Conservation (phyloP, 768 basidiomycete species). For the Amanita brunnescens region DNA sequence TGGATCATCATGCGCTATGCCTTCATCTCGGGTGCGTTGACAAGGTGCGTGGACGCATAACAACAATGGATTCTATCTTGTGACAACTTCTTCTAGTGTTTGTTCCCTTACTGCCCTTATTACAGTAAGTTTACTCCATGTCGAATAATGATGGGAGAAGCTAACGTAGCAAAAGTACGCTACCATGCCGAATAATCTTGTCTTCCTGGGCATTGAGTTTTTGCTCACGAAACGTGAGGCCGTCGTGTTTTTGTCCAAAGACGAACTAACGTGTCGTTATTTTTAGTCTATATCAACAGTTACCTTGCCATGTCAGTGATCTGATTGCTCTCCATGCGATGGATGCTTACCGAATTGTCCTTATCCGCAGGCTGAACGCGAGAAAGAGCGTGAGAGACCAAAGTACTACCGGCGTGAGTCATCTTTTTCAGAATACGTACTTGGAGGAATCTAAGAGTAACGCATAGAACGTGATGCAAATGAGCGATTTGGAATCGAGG, state of each 20-base stretch:
- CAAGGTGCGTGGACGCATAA: constrained; percentile 6
- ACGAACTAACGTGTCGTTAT: background rate
- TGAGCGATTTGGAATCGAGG: background rate
- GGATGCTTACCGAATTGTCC: no score
- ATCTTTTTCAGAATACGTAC: background rate
- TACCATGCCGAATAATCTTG: constrained; percentile 12
- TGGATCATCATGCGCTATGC: constrained; percentile 14
- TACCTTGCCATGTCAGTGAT: background rate
- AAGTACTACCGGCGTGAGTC: background rate
- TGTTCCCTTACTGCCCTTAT: background rate
- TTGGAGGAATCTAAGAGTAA: background rate
- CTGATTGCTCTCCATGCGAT: background rate
- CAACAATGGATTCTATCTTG: background rate
- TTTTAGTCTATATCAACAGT: background rate
- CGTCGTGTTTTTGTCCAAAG: background rate
- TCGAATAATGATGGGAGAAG: background rate
- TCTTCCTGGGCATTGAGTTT: constrained; percentile 14
- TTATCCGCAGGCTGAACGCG: background rate
- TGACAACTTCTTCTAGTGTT: background rate
- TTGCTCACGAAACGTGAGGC: constrained; percentile 15
- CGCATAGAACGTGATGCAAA: background rate
- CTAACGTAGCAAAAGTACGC: constrained; percentile 8
- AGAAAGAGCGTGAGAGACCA: background rate
- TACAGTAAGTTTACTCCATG: background rate
- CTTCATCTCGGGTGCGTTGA: constrained; percentile 15